phyloP scores from a whole-genome alignment of 164 flowering plant genomes.

The Tetracentron sinense region DNA sequence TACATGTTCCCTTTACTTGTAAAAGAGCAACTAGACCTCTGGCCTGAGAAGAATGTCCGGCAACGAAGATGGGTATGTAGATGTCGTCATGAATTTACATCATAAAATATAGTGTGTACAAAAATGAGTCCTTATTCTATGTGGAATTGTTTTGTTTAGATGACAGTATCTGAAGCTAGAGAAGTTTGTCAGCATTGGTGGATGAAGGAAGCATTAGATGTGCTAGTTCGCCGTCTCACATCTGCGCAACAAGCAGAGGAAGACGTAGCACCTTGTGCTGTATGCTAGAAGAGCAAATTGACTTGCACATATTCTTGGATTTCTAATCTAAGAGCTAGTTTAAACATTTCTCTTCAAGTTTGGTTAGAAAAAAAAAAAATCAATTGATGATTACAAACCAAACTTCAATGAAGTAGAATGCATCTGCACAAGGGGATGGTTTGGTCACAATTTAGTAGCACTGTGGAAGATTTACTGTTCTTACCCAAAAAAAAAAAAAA shows the following conservation, averaged over 20 bases:
- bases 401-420: too few relatives aligned
- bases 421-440: too few relatives aligned
- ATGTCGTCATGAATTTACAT: too few relatives aligned
- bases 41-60: constrained; percentile 68
- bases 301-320: too few relatives aligned
- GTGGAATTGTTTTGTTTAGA: constrained; percentile 28
- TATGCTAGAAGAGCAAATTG: not conserved
- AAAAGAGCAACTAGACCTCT: constrained; percentile 58
- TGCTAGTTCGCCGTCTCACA: constrained; percentile 16
- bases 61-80: constrained; percentile 62
- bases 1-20: constrained; percentile 75
- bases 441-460: too few relatives aligned
- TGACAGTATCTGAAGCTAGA: constrained; percentile 43
- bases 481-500: too few relatives aligned
- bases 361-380: too few relatives aligned
- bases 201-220: constrained; percentile 50
- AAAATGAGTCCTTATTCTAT: not conserved
- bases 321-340: too few relatives aligned
- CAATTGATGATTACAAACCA: too few relatives aligned
- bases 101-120: too few relatives aligned
- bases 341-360: too few relatives aligned
- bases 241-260: constrained; percentile 1
- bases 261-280: constrained; percentile 6
- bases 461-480: too few relatives aligned
- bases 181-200: constrained; percentile 35